These are phyloP conservation scores for Globisporangium acanthophoron DNA, from an alignment of 352 stramenopile species.

Conservation along the genomic window DNA sequence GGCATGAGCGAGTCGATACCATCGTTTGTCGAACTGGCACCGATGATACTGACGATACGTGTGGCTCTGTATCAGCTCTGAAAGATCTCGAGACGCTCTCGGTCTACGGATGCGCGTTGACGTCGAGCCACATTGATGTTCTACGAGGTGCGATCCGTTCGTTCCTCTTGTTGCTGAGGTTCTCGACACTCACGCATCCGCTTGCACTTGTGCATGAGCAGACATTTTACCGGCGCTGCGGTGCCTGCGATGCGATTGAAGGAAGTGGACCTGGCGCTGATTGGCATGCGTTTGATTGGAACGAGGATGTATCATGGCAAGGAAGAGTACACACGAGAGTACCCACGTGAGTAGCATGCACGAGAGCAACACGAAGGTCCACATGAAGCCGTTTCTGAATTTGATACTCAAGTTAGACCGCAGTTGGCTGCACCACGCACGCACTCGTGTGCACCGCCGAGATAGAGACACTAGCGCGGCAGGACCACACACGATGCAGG, in stretches of 20 bases:
- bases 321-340: too few species aligned
- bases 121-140: slow-evolving; percentile 40
- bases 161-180: background rate
- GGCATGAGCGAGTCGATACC: background rate
- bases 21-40: background rate
- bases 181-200: background rate
- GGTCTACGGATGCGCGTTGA: slow-evolving; percentile 49
- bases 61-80: slow-evolving; percentile 23
- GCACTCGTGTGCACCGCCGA: too few species aligned
- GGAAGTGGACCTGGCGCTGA: too few species aligned
- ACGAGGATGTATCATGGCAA: too few species aligned
- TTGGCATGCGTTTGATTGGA: too few species aligned
- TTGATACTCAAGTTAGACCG: too few species aligned
- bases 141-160: slow-evolving; percentile 30
- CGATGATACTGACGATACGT: background rate
- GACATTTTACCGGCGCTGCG: slow-evolving; percentile 46
- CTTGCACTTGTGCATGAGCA: background rate
- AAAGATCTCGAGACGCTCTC: slow-evolving; percentile 50
- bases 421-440: too few species aligned
- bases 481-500: slow-evolving; percentile 27
- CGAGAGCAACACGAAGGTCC: too few species aligned
- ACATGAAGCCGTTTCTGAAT: too few species aligned
- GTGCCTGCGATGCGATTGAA: slow-evolving; percentile 42
- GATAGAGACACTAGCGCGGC: too few species aligned
- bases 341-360: too few species aligned